Evolutionary conservation across 2,329 filamentous ascomycete species (phyloP).

Genomic region (Peltaster fructicola): DNA sequence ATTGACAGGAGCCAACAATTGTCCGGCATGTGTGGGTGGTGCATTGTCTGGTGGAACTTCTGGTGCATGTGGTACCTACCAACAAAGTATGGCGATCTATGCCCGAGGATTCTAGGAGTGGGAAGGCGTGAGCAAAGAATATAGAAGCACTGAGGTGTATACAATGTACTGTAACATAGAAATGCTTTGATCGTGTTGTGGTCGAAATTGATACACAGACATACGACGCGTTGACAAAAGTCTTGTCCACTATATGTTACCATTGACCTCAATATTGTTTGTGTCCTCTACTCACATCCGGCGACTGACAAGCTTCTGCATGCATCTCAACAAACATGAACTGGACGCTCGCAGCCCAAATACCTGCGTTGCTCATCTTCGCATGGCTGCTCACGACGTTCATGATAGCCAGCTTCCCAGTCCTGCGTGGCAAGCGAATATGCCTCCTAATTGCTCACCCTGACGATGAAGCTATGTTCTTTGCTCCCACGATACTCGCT

Average conservation of each 20-base stretch:
- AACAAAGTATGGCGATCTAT: constrained; percentile 12
- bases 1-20: constrained; percentile 13
- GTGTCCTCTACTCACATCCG: constrained; percentile 1
- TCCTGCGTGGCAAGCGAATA: constrained; percentile 65
- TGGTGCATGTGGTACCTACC: constrained; percentile 13
- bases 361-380: constrained; percentile 25
- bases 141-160: no score
- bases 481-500: constrained; percentile 73
- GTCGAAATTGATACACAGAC: no score
- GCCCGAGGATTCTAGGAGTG: constrained; percentile 10
- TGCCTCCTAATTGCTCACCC: constrained; percentile 90
- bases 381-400: constrained; percentile 32
- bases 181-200: no score
- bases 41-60: constrained; percentile 4
- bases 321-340: constrained; percentile 26
- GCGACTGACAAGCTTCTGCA: no score
- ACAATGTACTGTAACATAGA: no score
- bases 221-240: no score
- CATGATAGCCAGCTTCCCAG: constrained; percentile 38
- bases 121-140: no score
- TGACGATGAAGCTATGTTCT: constrained; percentile 99
- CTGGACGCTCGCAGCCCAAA: constrained; percentile 19
- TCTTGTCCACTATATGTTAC: no score
- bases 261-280: no score
- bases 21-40: constrained; percentile 11